Percentiles rank a stretch among this genome's conserved stretches.
Evolutionary conservation across 2,329 filamentous ascomycete genomes (phyloP).

Genomic region (Calonectria naviculata): DNA sequence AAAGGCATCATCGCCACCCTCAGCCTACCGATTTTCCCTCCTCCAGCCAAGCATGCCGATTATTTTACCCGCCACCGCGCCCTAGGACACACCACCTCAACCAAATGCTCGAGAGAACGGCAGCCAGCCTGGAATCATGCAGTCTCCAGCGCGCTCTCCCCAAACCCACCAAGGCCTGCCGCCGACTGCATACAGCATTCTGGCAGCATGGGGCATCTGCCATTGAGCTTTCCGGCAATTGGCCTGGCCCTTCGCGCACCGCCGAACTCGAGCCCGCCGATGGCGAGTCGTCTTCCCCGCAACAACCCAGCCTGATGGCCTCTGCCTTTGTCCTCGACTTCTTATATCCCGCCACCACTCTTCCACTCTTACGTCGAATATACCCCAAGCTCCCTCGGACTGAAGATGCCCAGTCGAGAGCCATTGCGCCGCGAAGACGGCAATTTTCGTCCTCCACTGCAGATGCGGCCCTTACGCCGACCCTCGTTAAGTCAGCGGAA

Average conservation of each 20-base stretch:
- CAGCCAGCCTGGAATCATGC: conserved; percentile 66
- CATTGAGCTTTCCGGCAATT: conserved; percentile 58
- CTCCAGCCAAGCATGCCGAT: conserved; percentile 38
- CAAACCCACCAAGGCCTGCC: conserved; percentile 51
- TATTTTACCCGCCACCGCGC: conserved; percentile 15
- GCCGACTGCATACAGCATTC: conserved; percentile 61
- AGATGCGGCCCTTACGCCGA: conserved; percentile 7
- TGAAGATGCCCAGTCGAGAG: conserved; percentile 28
- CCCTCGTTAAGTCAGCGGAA: neutral
- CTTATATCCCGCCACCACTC: conserved; percentile 61
- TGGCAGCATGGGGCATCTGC: conserved; percentile 66
- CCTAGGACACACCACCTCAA: conserved; percentile 28
- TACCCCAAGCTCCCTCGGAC: conserved; percentile 42
- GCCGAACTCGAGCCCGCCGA: conserved; percentile 33
- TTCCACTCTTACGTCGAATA: conserved; percentile 54
- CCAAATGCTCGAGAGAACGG: conserved; percentile 69
- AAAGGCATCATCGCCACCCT: neutral
- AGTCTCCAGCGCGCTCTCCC: conserved; percentile 64
- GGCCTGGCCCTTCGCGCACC: conserved; percentile 48
- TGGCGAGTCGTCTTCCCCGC: conserved; percentile 36
- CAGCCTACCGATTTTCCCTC: conserved; percentile 1
- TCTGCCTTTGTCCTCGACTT: conserved; percentile 67
- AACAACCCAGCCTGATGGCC: conserved; percentile 49
- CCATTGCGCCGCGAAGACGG: conserved; percentile 34
- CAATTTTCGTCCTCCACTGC: conserved; percentile 41